A percentile compares a stretch with the other conserved stretches of the same genome.
Evolutionary conservation across 2,329 filamentous ascomycete species (phyloP).

Genomic region (Diaporthe sp.): DNA sequence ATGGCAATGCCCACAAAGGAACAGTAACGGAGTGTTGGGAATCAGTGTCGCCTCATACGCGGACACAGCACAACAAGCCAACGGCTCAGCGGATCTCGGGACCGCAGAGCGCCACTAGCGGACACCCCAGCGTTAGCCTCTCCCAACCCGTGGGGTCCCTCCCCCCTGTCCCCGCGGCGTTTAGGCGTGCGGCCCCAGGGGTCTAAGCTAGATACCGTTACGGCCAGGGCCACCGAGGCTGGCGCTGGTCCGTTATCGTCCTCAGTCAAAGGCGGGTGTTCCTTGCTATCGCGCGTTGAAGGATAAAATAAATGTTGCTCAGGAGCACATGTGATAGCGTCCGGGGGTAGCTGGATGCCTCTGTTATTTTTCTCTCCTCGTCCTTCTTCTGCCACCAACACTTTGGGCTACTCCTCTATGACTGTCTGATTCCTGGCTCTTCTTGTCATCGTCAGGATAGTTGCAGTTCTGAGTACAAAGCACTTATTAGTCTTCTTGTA

Average conservation of each 20-base stretch:
- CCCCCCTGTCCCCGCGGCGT: conserved; percentile 29
- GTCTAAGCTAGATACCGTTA: conserved; percentile 29
- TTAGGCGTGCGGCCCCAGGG: conserved; percentile 23
- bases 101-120: conserved; percentile 36
- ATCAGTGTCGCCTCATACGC: conserved; percentile 3
- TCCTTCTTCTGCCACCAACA: background rate
- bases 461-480: background rate
- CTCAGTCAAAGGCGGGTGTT: background rate
- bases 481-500: background rate
- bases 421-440: background rate
- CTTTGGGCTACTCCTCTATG: background rate
- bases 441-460: background rate
- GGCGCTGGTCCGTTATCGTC: conserved; percentile 38
- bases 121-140: conserved; percentile 9
- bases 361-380: background rate
- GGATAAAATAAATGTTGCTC: conserved; percentile 35
- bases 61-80: background rate
- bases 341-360: background rate
- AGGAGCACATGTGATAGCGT: conserved; percentile 27
- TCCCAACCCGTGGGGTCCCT: conserved; percentile 31
- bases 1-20: background rate
- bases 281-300: conserved; percentile 36
- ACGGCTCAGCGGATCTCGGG: conserved; percentile 37
- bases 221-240: conserved; percentile 11
- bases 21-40: background rate